These are phyloP conservation scores for Physcomitrellopsis africana DNA, from an alignment of 225 moss, liverwort and hornwort genomes.

Conservation along the genomic window DNA sequence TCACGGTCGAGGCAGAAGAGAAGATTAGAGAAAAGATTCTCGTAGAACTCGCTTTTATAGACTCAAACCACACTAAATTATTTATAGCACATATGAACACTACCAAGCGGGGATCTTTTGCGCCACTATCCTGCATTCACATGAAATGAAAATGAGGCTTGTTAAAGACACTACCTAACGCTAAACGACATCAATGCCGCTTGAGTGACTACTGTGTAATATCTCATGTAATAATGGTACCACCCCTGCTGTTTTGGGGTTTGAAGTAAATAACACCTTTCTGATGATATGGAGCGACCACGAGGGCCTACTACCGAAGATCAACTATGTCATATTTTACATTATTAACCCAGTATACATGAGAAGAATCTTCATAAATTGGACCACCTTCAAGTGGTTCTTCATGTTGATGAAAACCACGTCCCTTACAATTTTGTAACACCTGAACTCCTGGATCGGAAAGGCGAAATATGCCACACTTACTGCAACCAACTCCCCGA, in stretches of 20 bases:
- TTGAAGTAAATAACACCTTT: conserved; percentile 20
- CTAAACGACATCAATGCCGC: neutral
- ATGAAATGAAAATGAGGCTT: conserved; percentile 9
- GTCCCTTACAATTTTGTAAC: conserved; percentile 77
- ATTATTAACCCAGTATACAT: conserved; percentile 78
- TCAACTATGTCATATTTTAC: conserved; percentile 87
- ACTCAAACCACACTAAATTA: too few species aligned
- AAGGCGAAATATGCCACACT: conserved; percentile 89
- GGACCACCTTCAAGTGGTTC: conserved; percentile 77
- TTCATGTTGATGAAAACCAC: conserved; percentile 96
- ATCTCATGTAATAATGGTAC: conserved; percentile 10
- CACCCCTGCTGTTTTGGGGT: conserved; percentile 5
- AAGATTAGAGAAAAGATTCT: too few species aligned
- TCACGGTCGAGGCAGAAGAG: too few species aligned
- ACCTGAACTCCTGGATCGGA: conserved; percentile 92
- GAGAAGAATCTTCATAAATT: conserved; percentile 89
- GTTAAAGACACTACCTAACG: neutral
- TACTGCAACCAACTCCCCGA: conserved; percentile 50
- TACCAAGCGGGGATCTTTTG: neutral
- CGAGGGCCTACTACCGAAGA: conserved; percentile 61
- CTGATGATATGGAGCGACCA: conserved; percentile 25
- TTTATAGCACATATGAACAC: too few species aligned
- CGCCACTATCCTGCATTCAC: neutral
- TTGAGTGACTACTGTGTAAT: conserved; percentile 11
- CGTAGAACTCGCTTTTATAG: too few species aligned